Base-by-base conservation (phyloP, 2,329 filamentous ascomycete species). In the Fusarium sp. region DNA sequence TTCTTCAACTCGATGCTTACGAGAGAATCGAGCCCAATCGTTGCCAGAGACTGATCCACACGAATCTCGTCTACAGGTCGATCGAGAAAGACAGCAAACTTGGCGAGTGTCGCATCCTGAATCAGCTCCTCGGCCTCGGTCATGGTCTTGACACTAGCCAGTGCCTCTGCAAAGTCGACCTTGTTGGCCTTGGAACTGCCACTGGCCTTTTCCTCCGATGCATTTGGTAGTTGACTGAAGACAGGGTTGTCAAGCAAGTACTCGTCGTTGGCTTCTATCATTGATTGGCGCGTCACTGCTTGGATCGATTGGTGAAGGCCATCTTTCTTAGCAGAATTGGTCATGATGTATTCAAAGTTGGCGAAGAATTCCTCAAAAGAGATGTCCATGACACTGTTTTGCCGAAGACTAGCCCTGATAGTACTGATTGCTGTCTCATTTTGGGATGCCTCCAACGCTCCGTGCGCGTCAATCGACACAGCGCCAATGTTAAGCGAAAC, bases 1-100 rank as follows among this genome's bases (percentile, higher is more conserved):
- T 60, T 60, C 31, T 60, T 60, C 18, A 60, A n/a, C 31, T 60
- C 57, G 16, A 60, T 60, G 2, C 57, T 60, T 11, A 60, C 57
- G 3, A 60, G 42, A 6, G 57, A 60, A 16, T 60, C 57, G 2
- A 60, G 4, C 1, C 57, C 57, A 4, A 60, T 56, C 3, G 57
- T 60, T 2, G 51, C 41, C 6, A 60, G 14, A 0, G 57, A 60
- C 21, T 60, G 57, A n/a, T 56, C 26, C 1, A 60, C 42, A 2
- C 31, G 42, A 23, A 60, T 60, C 18, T 60, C 57, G 1, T 60
- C 57, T 2, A 42, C 18, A 6, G 51, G 57, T 2, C 57, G 30
- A 5, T 60, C 57, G 2, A 60, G 57, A 31, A 60, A 60, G 25
- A 60, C 57, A 8, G 51, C 42, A 46, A 57, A 60, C 6, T 60